Conservation (phyloP, 169 alveolate species). For the Eimeria tenella region DNA sequence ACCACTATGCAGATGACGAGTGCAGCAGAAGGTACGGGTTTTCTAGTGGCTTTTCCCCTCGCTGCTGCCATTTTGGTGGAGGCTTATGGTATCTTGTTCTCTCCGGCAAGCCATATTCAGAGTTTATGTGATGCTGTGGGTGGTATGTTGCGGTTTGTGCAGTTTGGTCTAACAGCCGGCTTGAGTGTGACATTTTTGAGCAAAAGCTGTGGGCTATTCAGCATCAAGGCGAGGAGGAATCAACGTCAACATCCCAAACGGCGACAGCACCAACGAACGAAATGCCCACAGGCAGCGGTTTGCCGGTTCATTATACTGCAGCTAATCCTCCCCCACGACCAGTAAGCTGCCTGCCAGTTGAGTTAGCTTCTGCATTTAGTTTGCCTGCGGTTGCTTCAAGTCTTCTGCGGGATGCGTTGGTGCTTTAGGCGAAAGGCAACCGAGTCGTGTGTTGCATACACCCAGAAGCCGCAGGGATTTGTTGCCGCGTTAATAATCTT, state of each 20-base stretch:
- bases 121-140: not conserved
- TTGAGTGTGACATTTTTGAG: constrained; percentile 78
- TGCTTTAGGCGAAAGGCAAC: constrained; percentile 73
- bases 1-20: constrained; percentile 72
- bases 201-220: constrained; percentile 71
- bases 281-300: not conserved
- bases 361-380: not conserved
- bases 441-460: constrained; percentile 73
- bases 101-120: not conserved
- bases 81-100: not conserved
- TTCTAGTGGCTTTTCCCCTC: not conserved
- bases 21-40: constrained; percentile 57
- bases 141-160: not conserved
- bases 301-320: constrained; percentile 58
- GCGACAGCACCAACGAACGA: constrained; percentile 53
- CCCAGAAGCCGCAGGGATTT: constrained; percentile 78
- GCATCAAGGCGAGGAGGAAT: constrained; percentile 66
- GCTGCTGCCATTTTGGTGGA: not conserved
- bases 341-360: constrained; percentile 3
- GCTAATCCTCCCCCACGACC: constrained; percentile 78
- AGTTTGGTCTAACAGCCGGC: constrained; percentile 79
- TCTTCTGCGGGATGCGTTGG: not conserved
- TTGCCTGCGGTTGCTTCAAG: not conserved
- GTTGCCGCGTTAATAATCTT: constrained; percentile 78
- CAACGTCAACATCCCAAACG: constrained; percentile 27